Base-by-base conservation (phyloP, 2,329 filamentous ascomycete species). In the Cladosporium sp. region DNA sequence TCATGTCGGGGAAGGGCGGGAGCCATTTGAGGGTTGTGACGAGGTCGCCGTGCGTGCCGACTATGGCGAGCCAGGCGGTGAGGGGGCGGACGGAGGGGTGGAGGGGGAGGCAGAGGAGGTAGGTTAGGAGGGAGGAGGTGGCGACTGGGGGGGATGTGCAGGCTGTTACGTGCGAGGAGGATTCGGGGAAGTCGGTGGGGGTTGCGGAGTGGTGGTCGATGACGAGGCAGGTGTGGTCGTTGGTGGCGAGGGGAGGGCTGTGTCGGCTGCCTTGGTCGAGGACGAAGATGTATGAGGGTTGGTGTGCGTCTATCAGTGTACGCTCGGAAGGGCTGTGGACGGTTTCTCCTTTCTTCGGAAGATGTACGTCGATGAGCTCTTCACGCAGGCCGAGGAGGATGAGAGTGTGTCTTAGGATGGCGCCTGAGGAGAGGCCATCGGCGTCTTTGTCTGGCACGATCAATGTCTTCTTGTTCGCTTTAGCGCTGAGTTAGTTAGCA, bases 391-490 rank as follows among this genome's bases (percentile, higher is more conserved):
- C 83, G 0, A 87, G 76, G 1, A 79, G 67, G 1, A 77, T 66
- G 3, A 87, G 70, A 0, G 82, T 85, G 51, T 77, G 78, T 52
- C 80, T 72, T 2, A 87, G 64, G 31, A 86, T 86, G 1, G 78
- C 78, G 0, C 84, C 84, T 2, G 83, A 80, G 2, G 78, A 78
- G 3, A 87, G 70, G 0, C 84, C 84, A 64, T 87, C 84, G 2
- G 82, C 82, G 59, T 86, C 83, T 61, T 86, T 86, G 62, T 87
- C 84, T 0, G 84, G 84, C 0, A 86, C 74, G 11, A 87, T 81
- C 14, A 86, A 66, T 1, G 77, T 79, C 34, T 69, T 72, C 52
- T 79, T 73, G 9, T 74, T 67, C 9, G 78, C 68, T 13, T 69
- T 60, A 14, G 75, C 81, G 64, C 82, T 84, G 56, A 9, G 46